Evolutionary conservation across 1,284 basidiomycete genomes (phyloP), one percentile per base, ranked within the genome.

Genomic region (Melanopsichium pennsylvanicum): DNA sequence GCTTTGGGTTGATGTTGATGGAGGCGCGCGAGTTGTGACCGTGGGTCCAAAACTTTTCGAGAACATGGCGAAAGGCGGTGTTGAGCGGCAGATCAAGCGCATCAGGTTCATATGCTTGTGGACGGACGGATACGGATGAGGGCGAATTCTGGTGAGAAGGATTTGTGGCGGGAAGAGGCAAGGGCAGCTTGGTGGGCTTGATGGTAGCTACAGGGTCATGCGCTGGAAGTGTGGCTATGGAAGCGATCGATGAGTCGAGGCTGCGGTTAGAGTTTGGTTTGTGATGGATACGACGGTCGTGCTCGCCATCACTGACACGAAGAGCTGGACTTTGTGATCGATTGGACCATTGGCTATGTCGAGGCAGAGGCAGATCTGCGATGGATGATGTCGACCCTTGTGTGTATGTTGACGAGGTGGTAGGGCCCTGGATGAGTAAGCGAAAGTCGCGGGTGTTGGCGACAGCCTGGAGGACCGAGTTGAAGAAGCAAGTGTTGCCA

Each of bases 401-500:
- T 3, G 18, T 23, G 19, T 39, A 35, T 15, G 35, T n/a, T 18
- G 48, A 34, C 6, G 48, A 36, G 18, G 32, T 4, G 8, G 63
- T 43, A 13, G 64, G 56, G 5, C 66, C 66, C 21, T 84, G 82
- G 72, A 88, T 88, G 67, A 85, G 85, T 3, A 86, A 85, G 22
- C 89, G 84, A 73, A 87, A 86, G 32, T 86, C 84, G 21, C 89
- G 82, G 29, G 88, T 84, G 16, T 83, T 84, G 2, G 88, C 89
- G 3, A 88, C 87, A 27, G 85, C 85, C 78, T 88, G 92, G 31
- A 94, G 84, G 18, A 91, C 90, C 16, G 90, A 92, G 82, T 93
- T 94, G 87, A 94, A 90, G 82, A 92, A 94, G 82, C 92, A 93
- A 0, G 91, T 93, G 82, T 93, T 93, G 37, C 90, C 90, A 83